These are phyloP conservation scores for Clathrospora elynae DNA, from an alignment of 2,329 filamentous ascomycete species.

Conservation along the genomic window DNA sequence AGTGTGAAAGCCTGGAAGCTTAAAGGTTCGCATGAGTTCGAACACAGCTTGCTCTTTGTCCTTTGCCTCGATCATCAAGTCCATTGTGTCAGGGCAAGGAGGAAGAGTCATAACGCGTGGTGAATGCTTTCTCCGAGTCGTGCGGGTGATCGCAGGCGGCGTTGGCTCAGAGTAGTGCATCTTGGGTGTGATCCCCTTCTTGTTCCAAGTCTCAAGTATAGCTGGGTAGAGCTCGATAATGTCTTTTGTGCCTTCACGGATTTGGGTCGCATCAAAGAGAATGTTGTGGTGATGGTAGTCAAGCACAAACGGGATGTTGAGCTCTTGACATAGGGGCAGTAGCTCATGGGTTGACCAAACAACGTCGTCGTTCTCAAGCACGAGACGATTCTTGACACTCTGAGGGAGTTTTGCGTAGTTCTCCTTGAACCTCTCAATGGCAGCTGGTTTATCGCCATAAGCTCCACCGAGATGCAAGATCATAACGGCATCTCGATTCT, in stretches of 20 bases:
- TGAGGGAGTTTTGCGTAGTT: conserved; percentile 72
- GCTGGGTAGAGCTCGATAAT: conserved; percentile 75
- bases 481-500: conserved; percentile 87
- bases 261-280: conserved; percentile 71
- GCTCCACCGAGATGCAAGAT: conserved; percentile 91
- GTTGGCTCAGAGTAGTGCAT: conserved; percentile 94
- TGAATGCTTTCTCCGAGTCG: conserved; percentile 83
- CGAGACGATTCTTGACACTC: conserved; percentile 77
- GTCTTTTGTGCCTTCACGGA: conserved; percentile 84
- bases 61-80: conserved; percentile 99
- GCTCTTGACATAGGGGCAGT: conserved; percentile 85
- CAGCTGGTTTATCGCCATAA: conserved; percentile 83
- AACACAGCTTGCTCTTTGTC: conserved; percentile 98
- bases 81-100: conserved; percentile 81
- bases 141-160: conserved; percentile 74
- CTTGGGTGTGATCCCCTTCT: conserved; percentile 86
- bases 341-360: conserved; percentile 91
- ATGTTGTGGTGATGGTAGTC: conserved; percentile 98
- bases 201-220: conserved; percentile 82
- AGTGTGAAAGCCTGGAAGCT: conserved; percentile 75
- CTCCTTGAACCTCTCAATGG: conserved; percentile 74
- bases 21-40: conserved; percentile 87
- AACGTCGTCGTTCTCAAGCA: conserved; percentile 94
- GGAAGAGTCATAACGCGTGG: conserved; percentile 78
- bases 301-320: conserved; percentile 90